Evolutionary conservation across 345 rosid species (phyloP), one percentile per base, ranked within the genome.

Genomic region (Gossypium anomalum): DNA sequence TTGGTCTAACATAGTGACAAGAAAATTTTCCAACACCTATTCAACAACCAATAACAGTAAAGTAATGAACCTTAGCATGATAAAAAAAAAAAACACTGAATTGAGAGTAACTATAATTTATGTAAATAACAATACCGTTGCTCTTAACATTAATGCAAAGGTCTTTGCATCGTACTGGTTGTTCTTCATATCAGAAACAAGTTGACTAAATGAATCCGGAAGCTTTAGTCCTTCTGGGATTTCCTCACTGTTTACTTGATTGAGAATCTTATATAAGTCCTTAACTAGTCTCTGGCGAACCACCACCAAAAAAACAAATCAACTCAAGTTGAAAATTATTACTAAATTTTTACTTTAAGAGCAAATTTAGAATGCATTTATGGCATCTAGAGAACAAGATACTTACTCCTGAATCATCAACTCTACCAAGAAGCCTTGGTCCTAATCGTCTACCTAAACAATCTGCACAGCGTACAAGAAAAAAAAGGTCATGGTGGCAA

Each of bases 361-460:
- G 38, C 17, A 76, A 74, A 15, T 9, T 61, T 44, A 55, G n/a
- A 69, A 63, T n/a, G 19, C 59, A 66, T 6, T 70, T 5, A 2
- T 22, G 2, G 17, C 10, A 20, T 2, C 22, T 15, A 56, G 61
- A 53, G 63, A 73, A 61, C 19, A 1, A 8, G 53, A 47, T 70
- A 69, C 78, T 88, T 89, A 93, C 98, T 91, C 81, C 97, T 67
- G 98, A 93, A 86, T 87, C 94, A 89, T 93, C 98, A 78, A 80
- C 89, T 77, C 92, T 86, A 57, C 94, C 91, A 43, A 95, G 96
- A 87, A 96, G 82, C 86, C 87, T 92, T 41, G 99, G 99, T 82
- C 99, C 98, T 79, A 90, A 85, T 71, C 97, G 91, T 84, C 99
- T 86, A 72, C 99, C 99, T 85, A 96, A 89, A 87, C 99, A 96